A percentile compares a stretch with the other conserved stretches of the same genome.
These are phyloP conservation scores for Plenodomus tracheiphilus DNA, from an alignment of 2,329 filamentous ascomycete genomes.

Conservation along the genomic window DNA sequence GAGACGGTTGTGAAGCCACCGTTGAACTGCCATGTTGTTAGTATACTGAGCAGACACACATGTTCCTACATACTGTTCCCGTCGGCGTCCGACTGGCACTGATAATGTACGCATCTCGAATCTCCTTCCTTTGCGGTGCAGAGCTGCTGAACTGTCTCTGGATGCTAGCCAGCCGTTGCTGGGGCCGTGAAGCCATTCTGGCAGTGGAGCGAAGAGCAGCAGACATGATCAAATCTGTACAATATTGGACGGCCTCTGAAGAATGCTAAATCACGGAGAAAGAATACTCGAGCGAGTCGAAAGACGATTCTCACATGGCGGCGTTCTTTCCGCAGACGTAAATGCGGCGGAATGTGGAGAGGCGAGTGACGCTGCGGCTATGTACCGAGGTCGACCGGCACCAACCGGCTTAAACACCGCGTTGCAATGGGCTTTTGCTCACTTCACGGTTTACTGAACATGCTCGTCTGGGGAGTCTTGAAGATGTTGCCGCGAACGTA, in stretches of 20 bases:
- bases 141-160: constrained; percentile 45
- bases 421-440: neutral
- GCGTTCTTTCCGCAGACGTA: constrained; percentile 19
- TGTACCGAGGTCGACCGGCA: constrained; percentile 37
- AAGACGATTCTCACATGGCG: constrained; percentile 36
- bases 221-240: constrained; percentile 28
- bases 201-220: constrained; percentile 36
- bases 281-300: constrained; percentile 28
- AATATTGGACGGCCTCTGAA: neutral
- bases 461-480: neutral
- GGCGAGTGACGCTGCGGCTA: constrained; percentile 1
- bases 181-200: constrained; percentile 42
- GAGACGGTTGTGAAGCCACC: constrained; percentile 82
- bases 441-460: neutral
- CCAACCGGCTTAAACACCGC: constrained; percentile 26
- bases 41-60: neutral
- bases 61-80: constrained; percentile 66
- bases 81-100: constrained; percentile 89
- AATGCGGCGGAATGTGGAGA: constrained; percentile 34
- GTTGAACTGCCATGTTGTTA: constrained; percentile 72
- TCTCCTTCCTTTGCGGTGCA: constrained; percentile 57
- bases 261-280: constrained; percentile 10
- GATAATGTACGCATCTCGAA: constrained; percentile 92
- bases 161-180: constrained; percentile 42
- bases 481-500: neutral